These are phyloP conservation scores for Flaveria brownii DNA, from an alignment of 129 eudicot genomes.

Conservation along the genomic window DNA sequence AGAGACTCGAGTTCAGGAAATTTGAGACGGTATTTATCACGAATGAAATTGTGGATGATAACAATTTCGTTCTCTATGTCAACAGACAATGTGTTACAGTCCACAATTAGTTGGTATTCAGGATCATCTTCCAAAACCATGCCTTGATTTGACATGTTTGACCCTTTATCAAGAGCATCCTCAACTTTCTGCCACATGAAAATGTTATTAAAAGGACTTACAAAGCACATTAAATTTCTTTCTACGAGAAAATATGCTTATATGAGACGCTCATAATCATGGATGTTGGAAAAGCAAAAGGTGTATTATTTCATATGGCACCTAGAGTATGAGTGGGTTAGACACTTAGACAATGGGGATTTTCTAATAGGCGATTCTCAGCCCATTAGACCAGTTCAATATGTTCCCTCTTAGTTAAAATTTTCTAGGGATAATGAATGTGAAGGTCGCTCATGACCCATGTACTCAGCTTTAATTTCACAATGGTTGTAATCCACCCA, in stretches of 20 bases:
- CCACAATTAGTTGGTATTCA: constrained; percentile 88
- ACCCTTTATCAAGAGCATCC: constrained; percentile 65
- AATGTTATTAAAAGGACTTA: neutral
- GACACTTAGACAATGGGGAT: neutral
- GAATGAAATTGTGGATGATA: constrained; percentile 84
- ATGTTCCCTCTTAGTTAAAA: neutral
- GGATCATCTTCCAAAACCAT: constrained; percentile 90
- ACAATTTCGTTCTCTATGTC: constrained; percentile 88
- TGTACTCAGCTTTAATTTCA: neutral
- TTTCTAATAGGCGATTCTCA: neutral
- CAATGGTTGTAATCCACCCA: neutral
- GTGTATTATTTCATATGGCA: neutral
- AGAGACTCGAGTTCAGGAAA: constrained; percentile 95
- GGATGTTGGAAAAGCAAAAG: neutral
- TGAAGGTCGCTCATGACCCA: neutral
- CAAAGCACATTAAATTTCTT: neutral
- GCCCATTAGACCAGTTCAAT: neutral
- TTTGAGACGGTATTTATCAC: constrained; percentile 83
- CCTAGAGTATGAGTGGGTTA: neutral
- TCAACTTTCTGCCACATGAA: constrained; percentile 66
- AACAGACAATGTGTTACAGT: constrained; percentile 88
- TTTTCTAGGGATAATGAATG: neutral
- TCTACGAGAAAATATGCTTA: neutral
- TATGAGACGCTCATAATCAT: neutral
- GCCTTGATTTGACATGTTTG: constrained; percentile 70